These are phyloP conservation scores for Silene uniflora DNA, from an alignment of 148 eudicot genomes.

Conservation along the genomic window DNA sequence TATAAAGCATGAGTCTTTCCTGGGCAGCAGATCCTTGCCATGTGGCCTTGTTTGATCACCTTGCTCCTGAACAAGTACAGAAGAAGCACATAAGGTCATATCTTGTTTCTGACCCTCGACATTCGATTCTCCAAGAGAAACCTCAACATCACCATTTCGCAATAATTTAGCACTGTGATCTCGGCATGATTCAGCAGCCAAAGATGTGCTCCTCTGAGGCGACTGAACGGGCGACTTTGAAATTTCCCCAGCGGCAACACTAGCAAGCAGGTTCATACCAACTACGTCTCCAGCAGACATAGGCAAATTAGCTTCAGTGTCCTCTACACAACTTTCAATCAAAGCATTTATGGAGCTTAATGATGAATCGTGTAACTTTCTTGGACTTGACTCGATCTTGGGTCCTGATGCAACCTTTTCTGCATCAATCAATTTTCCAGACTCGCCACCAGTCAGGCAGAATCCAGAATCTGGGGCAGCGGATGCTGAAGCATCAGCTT, in stretches of 20 bases:
- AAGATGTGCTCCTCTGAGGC: constrained; percentile 34
- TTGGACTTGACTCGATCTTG: neutral
- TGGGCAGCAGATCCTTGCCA: neutral
- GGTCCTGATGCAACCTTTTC: constrained; percentile 28
- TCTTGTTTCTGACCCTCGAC: neutral
- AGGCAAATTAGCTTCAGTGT: constrained; percentile 54
- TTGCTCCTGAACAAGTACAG: too few relatives aligned
- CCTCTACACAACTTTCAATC: constrained; percentile 82
- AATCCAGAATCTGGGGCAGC: constrained; percentile 30
- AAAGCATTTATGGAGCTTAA: constrained; percentile 81
- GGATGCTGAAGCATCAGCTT: constrained; percentile 35
- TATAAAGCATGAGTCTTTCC: neutral
- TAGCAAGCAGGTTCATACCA: constrained; percentile 96
- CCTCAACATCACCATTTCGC: constrained; percentile 6
- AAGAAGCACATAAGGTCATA: neutral
- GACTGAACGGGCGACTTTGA: constrained; percentile 50
- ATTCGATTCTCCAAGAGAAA: neutral
- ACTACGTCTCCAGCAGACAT: constrained; percentile 61
- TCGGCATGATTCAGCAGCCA: constrained; percentile 24
- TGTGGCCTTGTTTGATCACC: too few relatives aligned
- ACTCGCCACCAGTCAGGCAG: constrained; percentile 23
- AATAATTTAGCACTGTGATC: constrained; percentile 21
- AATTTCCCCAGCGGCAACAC: constrained; percentile 91
- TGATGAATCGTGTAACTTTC: constrained; percentile 49
- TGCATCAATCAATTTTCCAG: constrained; percentile 29